A percentile compares a stretch with the other conserved stretches of the same genome.
Evolutionary conservation across 1,284 basidiomycete genomes (phyloP).

Genomic region (Ganoderma resinaceum): DNA sequence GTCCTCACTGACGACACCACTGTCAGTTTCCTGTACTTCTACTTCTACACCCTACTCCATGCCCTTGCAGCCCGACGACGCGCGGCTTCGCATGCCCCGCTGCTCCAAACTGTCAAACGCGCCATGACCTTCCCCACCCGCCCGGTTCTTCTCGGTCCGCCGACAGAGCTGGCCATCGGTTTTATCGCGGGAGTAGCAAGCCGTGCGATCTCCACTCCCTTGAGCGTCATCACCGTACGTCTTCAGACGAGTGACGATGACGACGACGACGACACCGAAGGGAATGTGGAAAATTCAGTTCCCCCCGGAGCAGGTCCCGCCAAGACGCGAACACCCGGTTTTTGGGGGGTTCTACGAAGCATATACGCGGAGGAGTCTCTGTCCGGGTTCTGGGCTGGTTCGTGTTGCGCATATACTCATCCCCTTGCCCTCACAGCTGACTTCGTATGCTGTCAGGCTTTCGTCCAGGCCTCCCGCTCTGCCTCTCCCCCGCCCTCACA

Average conservation of each 20-base stretch:
- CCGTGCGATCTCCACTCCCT: conserved; percentile 58
- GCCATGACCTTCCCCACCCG: conserved; percentile 26
- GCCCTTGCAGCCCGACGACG: conserved; percentile 34
- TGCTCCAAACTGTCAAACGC: conserved; percentile 19
- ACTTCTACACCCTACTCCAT: conserved; percentile 43
- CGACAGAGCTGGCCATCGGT: conserved; percentile 57
- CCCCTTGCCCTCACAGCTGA: not conserved
- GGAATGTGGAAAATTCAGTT: not conserved
- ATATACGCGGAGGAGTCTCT: conserved; percentile 58
- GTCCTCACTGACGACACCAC: not conserved
- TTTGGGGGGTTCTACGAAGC: conserved; percentile 40
- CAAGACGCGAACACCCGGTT: conserved; percentile 9
- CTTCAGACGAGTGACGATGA: conserved; percentile 51
- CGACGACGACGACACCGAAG: conserved; percentile 37
- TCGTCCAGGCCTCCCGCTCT: conserved; percentile 54
- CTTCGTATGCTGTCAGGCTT: conserved; percentile 47
- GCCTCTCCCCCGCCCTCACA: conserved; percentile 61
- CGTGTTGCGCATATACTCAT: not conserved
- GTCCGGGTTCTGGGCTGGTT: conserved; percentile 63
- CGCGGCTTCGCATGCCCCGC: conserved; percentile 8
- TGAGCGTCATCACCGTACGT: conserved; percentile 58
- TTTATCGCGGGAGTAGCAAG: conserved; percentile 61
- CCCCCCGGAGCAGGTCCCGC: not conserved
- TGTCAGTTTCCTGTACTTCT: conserved; percentile 51
- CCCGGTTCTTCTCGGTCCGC: conserved; percentile 38